Evolutionary conservation across 257 asterid species (phyloP).

Genomic region (Rubia yunnanensis): DNA sequence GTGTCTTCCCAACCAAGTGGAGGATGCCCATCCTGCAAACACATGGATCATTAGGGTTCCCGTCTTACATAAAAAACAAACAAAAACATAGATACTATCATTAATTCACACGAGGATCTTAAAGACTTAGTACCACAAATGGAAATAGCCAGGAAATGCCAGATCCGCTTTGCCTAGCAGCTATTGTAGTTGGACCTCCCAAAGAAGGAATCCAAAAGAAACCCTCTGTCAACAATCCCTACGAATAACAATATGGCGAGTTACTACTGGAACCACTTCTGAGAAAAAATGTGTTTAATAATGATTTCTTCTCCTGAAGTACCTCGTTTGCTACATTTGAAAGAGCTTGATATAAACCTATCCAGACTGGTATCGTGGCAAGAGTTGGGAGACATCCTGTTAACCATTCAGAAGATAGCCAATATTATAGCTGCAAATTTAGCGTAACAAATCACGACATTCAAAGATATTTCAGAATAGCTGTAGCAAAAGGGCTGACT

Average conservation of each 20-base stretch:
- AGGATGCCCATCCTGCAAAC: slow-evolving; percentile 92
- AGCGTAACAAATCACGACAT: not conserved
- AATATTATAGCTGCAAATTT: not conserved
- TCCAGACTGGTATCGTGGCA: slow-evolving; percentile 98
- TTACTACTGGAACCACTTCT: not conserved
- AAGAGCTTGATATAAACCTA: slow-evolving; percentile 97
- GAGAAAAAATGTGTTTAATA: not conserved
- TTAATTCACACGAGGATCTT: slow-evolving; percentile 4
- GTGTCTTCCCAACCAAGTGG: slow-evolving; percentile 98
- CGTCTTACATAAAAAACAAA: not conserved
- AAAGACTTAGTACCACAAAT: slow-evolving; percentile 62
- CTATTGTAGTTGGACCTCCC: slow-evolving; percentile 99
- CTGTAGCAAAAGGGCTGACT: not conserved
- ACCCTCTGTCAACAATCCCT: slow-evolving; percentile 98
- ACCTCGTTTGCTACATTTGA: slow-evolving; percentile 99
- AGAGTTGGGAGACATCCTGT: slow-evolving; percentile 98
- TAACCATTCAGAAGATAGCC: slow-evolving; percentile 8
- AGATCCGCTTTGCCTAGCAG: slow-evolving; percentile 97
- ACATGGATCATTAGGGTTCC: not conserved
- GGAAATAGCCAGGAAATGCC: slow-evolving; percentile 97
- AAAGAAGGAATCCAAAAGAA: slow-evolving; percentile 99
- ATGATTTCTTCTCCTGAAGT: slow-evolving; percentile 20
- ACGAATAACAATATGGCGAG: slow-evolving; percentile 14
- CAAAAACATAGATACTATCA: slow-evolving; percentile 7
- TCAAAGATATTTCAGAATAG: too few relatives aligned